A percentile compares a stretch with the other conserved stretches of the same genome.
Conservation (phyloP, 768 basidiomycete genomes). For the Xerocomus brunneocitrinus region DNA sequence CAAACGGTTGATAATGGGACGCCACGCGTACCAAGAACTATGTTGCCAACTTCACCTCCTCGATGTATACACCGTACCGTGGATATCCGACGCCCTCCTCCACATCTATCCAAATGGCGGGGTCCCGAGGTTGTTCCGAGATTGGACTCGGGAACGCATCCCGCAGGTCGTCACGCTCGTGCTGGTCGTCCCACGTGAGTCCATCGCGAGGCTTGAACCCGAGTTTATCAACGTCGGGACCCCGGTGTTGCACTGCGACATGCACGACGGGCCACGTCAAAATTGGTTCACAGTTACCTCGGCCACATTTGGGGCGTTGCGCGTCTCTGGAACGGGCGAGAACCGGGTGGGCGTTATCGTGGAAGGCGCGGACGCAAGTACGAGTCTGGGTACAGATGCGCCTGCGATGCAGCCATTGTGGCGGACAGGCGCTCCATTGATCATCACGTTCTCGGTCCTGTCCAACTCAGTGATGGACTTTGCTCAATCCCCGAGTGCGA, state of each 20-base stretch:
- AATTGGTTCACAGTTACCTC: constrained; percentile 18
- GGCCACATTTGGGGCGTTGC: constrained; percentile 20
- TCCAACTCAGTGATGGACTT: constrained; percentile 11
- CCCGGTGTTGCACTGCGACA: constrained; percentile 19
- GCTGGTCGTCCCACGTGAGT: constrained; percentile 30
- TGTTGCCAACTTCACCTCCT: constrained; percentile 39
- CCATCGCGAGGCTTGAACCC: constrained; percentile 12
- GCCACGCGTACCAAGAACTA: constrained; percentile 41
- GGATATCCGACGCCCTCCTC: background rate
- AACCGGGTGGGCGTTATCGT: constrained; percentile 9
- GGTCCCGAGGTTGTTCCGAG: constrained; percentile 21
- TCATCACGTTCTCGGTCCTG: constrained; percentile 19
- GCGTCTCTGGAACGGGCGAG: constrained; percentile 16
- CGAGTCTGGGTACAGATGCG: too few species aligned
- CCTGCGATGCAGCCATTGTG: constrained; percentile 6
- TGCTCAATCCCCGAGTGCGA: constrained; percentile 2
- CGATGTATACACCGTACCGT: constrained; percentile 30
- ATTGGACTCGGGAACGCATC: constrained; percentile 20
- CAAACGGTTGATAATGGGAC: constrained; percentile 15
- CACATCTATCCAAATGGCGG: background rate
- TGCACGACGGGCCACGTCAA: constrained; percentile 4
- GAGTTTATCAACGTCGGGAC: constrained; percentile 4
- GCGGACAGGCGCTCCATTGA: constrained; percentile 13
- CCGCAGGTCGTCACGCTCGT: constrained; percentile 30
- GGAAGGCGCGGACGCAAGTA: background rate